Conservation (phyloP, 108 stramenopile species). For the Craspedostauros australis region DNA sequence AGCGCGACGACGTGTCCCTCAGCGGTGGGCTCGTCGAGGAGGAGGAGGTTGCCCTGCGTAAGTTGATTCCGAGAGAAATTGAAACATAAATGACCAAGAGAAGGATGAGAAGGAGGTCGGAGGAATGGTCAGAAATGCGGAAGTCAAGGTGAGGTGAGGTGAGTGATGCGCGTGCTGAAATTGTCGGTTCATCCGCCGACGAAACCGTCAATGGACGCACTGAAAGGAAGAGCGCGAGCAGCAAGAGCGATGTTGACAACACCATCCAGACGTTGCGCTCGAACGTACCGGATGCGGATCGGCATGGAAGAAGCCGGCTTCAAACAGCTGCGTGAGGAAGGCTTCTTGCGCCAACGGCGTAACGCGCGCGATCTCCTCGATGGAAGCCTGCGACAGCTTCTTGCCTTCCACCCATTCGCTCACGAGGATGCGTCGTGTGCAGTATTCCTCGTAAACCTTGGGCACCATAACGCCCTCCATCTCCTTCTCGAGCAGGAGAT, state of each 20-base stretch:
- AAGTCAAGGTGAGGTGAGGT: too few relatives aligned
- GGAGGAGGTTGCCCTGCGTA: constrained; percentile 68
- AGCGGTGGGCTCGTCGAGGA: constrained; percentile 54
- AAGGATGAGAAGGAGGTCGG: background rate
- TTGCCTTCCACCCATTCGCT: constrained; percentile 88
- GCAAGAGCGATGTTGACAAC: background rate
- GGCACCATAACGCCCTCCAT: constrained; percentile 77
- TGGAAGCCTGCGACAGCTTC: constrained; percentile 56
- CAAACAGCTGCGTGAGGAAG: constrained; percentile 77
- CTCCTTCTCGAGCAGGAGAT: constrained; percentile 48
- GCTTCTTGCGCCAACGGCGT: constrained; percentile 82
- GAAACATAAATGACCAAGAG: too few relatives aligned
- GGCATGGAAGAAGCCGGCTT: constrained; percentile 40
- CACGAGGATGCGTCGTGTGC: constrained; percentile 71
- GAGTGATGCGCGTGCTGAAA: too few relatives aligned
- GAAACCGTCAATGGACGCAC: too few relatives aligned
- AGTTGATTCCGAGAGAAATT: too few relatives aligned
- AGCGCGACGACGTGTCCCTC: constrained; percentile 69
- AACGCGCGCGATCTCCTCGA: constrained; percentile 54
- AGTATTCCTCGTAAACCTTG: constrained; percentile 61
- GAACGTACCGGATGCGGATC: constrained; percentile 17
- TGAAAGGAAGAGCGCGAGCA: too few relatives aligned
- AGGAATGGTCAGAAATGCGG: too few relatives aligned
- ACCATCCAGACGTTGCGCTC: constrained; percentile 18
- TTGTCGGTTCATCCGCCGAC: too few relatives aligned